A percentile compares a stretch with the other conserved stretches of the same genome.
phyloP scores from a whole-genome alignment of 176 grass and related monocot genomes.

The Alloteropsis semialata region DNA sequence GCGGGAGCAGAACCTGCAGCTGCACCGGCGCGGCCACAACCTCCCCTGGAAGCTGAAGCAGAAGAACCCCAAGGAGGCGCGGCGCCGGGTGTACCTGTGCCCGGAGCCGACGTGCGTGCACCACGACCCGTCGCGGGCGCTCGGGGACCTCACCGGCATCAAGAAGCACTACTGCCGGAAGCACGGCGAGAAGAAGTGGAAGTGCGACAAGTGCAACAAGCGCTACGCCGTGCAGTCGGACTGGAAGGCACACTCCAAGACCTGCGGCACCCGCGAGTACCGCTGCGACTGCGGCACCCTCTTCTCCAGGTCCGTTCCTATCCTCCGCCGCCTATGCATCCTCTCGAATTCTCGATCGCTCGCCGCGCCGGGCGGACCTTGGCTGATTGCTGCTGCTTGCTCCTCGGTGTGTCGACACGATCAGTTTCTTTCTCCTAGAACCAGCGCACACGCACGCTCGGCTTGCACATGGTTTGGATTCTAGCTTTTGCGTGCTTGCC shows the following conservation, averaged over 20 bases:
- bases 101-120: slow-evolving; percentile 96
- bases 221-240: slow-evolving; percentile 98
- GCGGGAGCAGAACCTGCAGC: slow-evolving; percentile 98
- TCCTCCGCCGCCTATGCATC: no score
- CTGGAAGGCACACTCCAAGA: slow-evolving; percentile 99
- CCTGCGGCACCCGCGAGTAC: slow-evolving; percentile 96
- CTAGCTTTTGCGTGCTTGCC: neutral
- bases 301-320: slow-evolving; percentile 74
- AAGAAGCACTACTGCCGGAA: slow-evolving; percentile 99
- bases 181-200: slow-evolving; percentile 99
- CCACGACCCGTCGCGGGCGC: slow-evolving; percentile 82
- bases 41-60: slow-evolving; percentile 97
- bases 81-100: slow-evolving; percentile 88
- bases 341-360: no score
- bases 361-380: no score
- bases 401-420: neutral
- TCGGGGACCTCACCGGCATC: slow-evolving; percentile 93
- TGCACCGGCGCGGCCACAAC: slow-evolving; percentile 97
- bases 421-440: neutral
- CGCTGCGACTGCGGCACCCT: slow-evolving; percentile 97
- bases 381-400: neutral
- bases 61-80: slow-evolving; percentile 86
- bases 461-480: neutral
- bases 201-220: slow-evolving; percentile 99
- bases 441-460: neutral